Base-by-base conservation (phyloP, 1,139 yeast species). In the Geotrichum cucujoidarum region DNA sequence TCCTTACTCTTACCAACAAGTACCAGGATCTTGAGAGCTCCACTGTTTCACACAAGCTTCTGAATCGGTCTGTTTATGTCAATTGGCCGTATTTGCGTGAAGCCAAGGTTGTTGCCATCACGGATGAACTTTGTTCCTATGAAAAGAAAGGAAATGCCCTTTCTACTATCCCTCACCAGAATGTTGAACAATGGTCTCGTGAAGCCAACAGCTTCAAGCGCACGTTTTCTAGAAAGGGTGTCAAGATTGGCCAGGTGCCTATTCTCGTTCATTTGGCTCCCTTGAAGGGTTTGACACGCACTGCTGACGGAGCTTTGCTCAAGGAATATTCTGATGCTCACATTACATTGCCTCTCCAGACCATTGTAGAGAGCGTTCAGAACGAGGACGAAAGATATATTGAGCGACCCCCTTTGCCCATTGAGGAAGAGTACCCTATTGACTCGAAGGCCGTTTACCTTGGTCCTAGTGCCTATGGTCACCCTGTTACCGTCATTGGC, bases 41-140 rank as follows among this genome's bases (percentile, higher is more conserved):
- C 16, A 74, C 74, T 43, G 74, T 87, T 57, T 82, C 89, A 22
- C 75, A 77, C 51, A 73, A 79, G 56, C 76, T 75, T 52, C 60
- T 83, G 48, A 81, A 79, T 48, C 74, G 78, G 52, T 67, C 78
- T 47, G 83, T 85, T 7, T 89, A 81, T 62, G 77, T 86, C 16
- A 80, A 82, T 57, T 92, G 95, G 94, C 99, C 99, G 24, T 88
- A 81, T 62, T 71, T 92, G 57, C 76, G 82, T 55, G 97, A 92
- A 66, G 85, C 90, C 20, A 80, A 77, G 60, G 80, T 92, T 37
- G 72, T 80, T 14, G 75, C 77, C 35, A 77, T 92, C 6, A 67
- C 74, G 42, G 92, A 85, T 64, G 76, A 74, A 8, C 68, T 71
- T 34, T 66, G 66, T 56, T 72, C 71, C 42, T 77, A 77, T 60